Conservation (phyloP, 1,284 basidiomycete species). For the Peniophora sp. region DNA sequence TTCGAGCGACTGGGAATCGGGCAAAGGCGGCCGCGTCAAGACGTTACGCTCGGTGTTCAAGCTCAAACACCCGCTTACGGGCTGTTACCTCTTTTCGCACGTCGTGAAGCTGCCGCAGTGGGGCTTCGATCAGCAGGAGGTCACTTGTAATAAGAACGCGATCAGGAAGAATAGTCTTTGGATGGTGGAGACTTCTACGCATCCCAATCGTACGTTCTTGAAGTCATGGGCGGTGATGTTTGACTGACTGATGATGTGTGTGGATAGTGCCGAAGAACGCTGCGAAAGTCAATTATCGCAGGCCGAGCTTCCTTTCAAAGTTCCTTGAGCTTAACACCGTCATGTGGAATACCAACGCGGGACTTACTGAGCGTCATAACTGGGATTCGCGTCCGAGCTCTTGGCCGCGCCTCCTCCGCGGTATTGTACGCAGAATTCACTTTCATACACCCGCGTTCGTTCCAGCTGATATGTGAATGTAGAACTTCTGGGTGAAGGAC, state of each 20-base stretch:
- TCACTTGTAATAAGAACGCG: slow-evolving; percentile 97
- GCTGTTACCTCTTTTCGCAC: slow-evolving; percentile 97
- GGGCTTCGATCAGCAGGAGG: slow-evolving; percentile 98
- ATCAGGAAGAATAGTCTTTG: slow-evolving; percentile 87
- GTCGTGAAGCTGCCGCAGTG: slow-evolving; percentile 96
- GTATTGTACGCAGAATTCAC: slow-evolving; percentile 64
- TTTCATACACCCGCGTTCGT: neutral
- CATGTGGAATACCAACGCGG: slow-evolving; percentile 99
- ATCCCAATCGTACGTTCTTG: slow-evolving; percentile 58
- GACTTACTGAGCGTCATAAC: slow-evolving; percentile 88
- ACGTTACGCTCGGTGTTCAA: slow-evolving; percentile 83
- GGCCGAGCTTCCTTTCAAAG: slow-evolving; percentile 83
- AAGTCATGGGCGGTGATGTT: neutral
- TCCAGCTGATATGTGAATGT: neutral
- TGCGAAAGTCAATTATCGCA: slow-evolving; percentile 81
- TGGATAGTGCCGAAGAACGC: slow-evolving; percentile 59
- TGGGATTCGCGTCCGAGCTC: slow-evolving; percentile 88
- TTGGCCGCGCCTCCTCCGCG: slow-evolving; percentile 87
- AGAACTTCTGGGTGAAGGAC: slow-evolving; percentile 99
- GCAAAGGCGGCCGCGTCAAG: slow-evolving; percentile 51
- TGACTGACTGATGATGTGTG: neutral
- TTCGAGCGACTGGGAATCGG: slow-evolving; percentile 57
- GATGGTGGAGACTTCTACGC: slow-evolving; percentile 86
- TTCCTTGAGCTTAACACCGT: slow-evolving; percentile 90
- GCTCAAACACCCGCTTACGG: slow-evolving; percentile 79